A percentile compares a stretch with the other conserved stretches of the same genome.
Conservation (phyloP, 441 rosid genomes). For the Gossypium schwendimanii region DNA sequence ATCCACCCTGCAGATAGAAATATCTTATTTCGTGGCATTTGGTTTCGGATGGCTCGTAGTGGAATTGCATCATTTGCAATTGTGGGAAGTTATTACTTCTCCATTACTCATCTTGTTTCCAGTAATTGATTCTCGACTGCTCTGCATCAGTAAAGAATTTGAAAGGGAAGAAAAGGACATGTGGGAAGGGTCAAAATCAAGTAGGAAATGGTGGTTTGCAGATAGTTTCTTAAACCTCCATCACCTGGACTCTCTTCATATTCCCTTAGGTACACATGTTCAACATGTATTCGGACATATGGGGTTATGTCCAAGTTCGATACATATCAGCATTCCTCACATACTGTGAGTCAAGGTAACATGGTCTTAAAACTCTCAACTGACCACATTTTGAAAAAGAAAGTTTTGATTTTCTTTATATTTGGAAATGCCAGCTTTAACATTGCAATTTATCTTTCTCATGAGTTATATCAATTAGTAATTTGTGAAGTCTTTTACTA, state of each 20-base stretch:
- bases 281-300: not conserved
- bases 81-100: slow-evolving; percentile 62
- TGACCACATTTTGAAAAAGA: not conserved
- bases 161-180: not conserved
- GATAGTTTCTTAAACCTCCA: not conserved
- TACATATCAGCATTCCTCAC: not conserved
- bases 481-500: no score
- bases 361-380: not conserved
- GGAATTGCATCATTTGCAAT: slow-evolving; percentile 57
- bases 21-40: slow-evolving; percentile 53
- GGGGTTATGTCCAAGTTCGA: not conserved
- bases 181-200: not conserved
- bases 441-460: no score
- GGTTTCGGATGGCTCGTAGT: slow-evolving; percentile 63
- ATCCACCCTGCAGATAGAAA: slow-evolving; percentile 81
- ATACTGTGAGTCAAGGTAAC: not conserved
- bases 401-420: not conserved
- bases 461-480: no score
- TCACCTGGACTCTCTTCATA: not conserved
- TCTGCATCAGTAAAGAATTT: not conserved
- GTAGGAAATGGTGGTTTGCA: not conserved
- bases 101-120: slow-evolving; percentile 34
- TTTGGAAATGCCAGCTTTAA: no score
- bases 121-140: slow-evolving; percentile 16
- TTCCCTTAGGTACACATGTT: not conserved